These are phyloP conservation scores for Sorghum bicolor DNA, from an alignment of 176 grass and related monocot species.

Conservation along the genomic window Sorghum_bicolor_NCBIv3 NC_012871.2:59806501-59807000, in stretches of 20 bases:
- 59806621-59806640: conserved; percentile 88
- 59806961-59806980: not conserved
- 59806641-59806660: conserved; percentile 99
- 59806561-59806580: conserved; percentile 79
- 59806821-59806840: not conserved
- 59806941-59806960: not conserved
- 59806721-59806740: too few relatives aligned
- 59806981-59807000: not conserved
- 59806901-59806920: not conserved
- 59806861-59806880: not conserved
- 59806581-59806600: conserved; percentile 89
- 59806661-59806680: conserved; percentile 29
- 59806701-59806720: not conserved
- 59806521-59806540: not conserved
- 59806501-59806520: not conserved
- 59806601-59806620: conserved; percentile 86
- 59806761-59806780: conserved; percentile 20
- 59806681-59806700: not conserved
- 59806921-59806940: not conserved
- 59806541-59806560: conserved; percentile 26
- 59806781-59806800: conserved; percentile 13
- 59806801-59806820: not conserved
- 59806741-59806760: too few relatives aligned
- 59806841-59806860: not conserved
- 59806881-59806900: not conserved